Evolutionary conservation across 345 rosid genomes (phyloP).

Genomic region (Syzygium aromaticum): DNA sequence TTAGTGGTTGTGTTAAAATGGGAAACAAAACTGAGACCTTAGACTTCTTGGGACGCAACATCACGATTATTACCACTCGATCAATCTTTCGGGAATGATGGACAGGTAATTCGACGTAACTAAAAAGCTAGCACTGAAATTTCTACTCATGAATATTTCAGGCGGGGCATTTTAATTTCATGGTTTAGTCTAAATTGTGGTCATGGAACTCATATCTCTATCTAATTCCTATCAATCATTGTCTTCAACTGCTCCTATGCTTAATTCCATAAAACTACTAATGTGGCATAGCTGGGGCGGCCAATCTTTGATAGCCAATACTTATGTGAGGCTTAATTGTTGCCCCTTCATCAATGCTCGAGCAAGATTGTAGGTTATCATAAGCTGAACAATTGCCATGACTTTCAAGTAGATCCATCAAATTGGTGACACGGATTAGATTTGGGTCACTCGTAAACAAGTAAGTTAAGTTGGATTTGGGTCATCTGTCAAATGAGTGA

Average conservation of each 20-base stretch:
- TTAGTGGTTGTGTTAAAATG: neutral
- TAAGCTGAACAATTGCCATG: neutral
- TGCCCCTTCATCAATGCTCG: neutral
- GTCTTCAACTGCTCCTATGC: neutral
- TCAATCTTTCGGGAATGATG: neutral
- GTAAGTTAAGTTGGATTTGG: no score
- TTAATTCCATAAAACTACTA: neutral
- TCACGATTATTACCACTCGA: accelerated
- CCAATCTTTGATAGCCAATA: neutral
- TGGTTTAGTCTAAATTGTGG: neutral
- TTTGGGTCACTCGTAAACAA: no score
- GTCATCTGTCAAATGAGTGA: no score
- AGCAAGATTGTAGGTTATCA: neutral
- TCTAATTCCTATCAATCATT: accelerated
- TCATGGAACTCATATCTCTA: neutral
- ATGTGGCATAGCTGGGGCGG: neutral
- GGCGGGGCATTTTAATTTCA: neutral
- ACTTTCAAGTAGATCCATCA: no score
- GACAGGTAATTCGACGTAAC: neutral
- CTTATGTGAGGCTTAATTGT: neutral
- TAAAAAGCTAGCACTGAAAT: neutral
- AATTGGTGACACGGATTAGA: no score
- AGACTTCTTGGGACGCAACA: neutral
- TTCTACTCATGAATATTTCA: neutral
- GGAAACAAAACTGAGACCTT: neutral